These are phyloP conservation scores for Meripilus lineatus DNA, from an alignment of 1,284 basidiomycete genomes.

Conservation along the genomic window DNA sequence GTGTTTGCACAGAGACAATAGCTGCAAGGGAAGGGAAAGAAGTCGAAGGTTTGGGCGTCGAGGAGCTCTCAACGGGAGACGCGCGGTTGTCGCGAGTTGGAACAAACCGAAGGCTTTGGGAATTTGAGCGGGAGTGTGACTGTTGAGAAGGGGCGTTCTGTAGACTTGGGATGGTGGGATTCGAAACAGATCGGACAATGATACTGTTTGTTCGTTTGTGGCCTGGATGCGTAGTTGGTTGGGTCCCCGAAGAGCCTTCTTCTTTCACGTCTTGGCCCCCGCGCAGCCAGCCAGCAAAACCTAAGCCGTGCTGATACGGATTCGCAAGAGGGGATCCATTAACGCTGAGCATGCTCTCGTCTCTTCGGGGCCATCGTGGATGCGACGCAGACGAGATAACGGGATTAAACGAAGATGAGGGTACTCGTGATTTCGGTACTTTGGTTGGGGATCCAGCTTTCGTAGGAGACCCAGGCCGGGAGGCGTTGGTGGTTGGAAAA, in stretches of 20 bases:
- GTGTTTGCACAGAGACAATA: constrained; percentile 62
- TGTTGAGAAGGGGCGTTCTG: constrained; percentile 35
- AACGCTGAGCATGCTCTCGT: constrained; percentile 69
- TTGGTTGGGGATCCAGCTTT: constrained; percentile 44
- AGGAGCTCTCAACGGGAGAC: constrained; percentile 11
- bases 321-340: constrained; percentile 77
- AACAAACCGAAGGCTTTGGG: constrained; percentile 26
- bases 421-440: constrained; percentile 20
- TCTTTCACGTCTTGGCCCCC: constrained; percentile 24
- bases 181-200: constrained; percentile 50
- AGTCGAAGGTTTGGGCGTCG: constrained; percentile 12
- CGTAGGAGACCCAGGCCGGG: constrained; percentile 26
- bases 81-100: constrained; percentile 3
- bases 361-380: constrained; percentile 54
- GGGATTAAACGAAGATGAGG: constrained; percentile 72
- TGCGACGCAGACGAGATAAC: constrained; percentile 58
- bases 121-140: constrained; percentile 8
- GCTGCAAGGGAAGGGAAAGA: constrained; percentile 18
- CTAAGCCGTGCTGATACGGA: constrained; percentile 54
- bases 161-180: constrained; percentile 19
- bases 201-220: constrained; percentile 57
- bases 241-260: constrained; percentile 15
- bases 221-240: constrained; percentile 13
- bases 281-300: constrained; percentile 29
- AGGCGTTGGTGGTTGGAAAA: constrained; percentile 18